Conservation (phyloP, 202 grass and related monocot genomes). For the Cymbopogon flexuosus region DNA sequence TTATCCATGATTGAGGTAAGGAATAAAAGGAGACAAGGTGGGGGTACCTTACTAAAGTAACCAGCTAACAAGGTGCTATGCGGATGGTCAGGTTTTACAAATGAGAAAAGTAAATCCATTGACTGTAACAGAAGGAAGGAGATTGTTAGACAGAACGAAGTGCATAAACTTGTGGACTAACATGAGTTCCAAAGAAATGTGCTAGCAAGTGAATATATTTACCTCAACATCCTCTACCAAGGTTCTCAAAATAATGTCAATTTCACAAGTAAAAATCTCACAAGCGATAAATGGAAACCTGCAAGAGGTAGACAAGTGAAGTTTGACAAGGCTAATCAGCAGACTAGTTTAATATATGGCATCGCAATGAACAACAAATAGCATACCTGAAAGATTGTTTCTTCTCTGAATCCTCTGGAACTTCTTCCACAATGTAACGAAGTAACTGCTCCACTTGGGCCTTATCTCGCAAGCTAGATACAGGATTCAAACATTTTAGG, state of each 20-base stretch:
- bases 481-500: slow-evolving; percentile 23
- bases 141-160: slow-evolving; percentile 21
- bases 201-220: slow-evolving; percentile 1
- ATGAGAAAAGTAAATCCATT: slow-evolving; percentile 78
- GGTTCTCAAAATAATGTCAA: slow-evolving; percentile 75
- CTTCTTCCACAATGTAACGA: slow-evolving; percentile 74
- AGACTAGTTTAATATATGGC: neutral
- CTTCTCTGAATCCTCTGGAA: slow-evolving; percentile 64
- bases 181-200: neutral
- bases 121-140: slow-evolving; percentile 43
- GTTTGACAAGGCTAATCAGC: neutral
- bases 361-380: neutral
- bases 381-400: slow-evolving; percentile 65
- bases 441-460: slow-evolving; percentile 81
- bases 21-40: neutral
- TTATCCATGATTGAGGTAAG: neutral
- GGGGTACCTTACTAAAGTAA: slow-evolving; percentile 87
- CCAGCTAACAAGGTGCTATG: slow-evolving; percentile 65
- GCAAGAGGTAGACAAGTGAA: slow-evolving; percentile 21
- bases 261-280: slow-evolving; percentile 85
- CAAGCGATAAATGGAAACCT: slow-evolving; percentile 90
- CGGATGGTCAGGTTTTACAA: slow-evolving; percentile 61
- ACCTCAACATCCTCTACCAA: slow-evolving; percentile 81
- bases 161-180: slow-evolving; percentile 6
- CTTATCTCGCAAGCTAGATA: slow-evolving; percentile 63